Base-by-base conservation (phyloP, 208 protist genomes). In the Tritrichomonas musculus region DNA sequence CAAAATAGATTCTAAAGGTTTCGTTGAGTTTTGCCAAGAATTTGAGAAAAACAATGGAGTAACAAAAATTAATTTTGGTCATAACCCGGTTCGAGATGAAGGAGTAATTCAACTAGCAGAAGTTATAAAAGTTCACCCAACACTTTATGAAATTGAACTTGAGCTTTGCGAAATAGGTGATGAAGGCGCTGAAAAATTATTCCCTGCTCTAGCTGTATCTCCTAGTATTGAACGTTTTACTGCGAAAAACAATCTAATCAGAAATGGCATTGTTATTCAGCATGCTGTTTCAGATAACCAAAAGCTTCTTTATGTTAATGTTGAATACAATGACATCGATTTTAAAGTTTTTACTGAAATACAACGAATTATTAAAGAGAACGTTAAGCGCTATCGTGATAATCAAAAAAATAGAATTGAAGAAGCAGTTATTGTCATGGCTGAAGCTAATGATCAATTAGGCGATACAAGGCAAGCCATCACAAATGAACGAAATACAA, bases 141-240 rank as follows among this genome's bases (percentile, higher is more conserved):
- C 20, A 39, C 27, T 88, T 39, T 14, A 36, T 5, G 41, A 88
- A 39, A 57, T 88, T 60, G 77, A 88, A 39, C 27, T 88, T n/a
- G 77, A 88, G 41, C 44, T 88, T 33, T 88, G 77, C n/a, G 77
- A 88, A 88, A 60, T 88, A 57, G 47, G 47, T 36, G 77, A 88
- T 57, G 1, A 44, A 57, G 77, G 77, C 0, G 47, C 41, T n/a
- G 47, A 88, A n/a, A 9, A 88, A 53, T 57, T 88, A 20, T 88
- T 88, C 30, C 20, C 33, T 17, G 44, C 47, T 27, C 17, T 88
- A 20, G 0, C 27, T 14, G 14, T 14, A 39, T 88, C 77, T n/a
- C 33, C 33, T 39, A 22, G n/a, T 57, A 20, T 88, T 57, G 47
- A 88, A 44, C 8, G 17, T 17, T 8, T 88, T 20, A 27, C 13